A percentile compares a stretch with the other conserved stretches of the same genome.
Evolutionary conservation across 2,329 filamentous ascomycete genomes (phyloP).

Genomic region (Epichloe bromicola): DNA sequence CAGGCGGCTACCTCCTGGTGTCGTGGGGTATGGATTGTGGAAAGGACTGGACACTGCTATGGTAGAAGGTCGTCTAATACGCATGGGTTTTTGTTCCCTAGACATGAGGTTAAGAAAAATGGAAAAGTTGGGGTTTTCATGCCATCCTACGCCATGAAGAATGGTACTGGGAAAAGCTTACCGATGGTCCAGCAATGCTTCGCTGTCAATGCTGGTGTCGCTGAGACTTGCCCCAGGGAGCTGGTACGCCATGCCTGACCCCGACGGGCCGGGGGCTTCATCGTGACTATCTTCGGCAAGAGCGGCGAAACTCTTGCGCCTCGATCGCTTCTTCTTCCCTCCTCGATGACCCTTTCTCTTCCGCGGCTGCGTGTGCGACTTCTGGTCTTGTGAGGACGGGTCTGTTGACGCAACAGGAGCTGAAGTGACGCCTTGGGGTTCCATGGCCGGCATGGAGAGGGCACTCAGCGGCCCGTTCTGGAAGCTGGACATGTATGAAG

Average conservation of each 20-base stretch:
- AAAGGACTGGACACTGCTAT: constrained; percentile 23
- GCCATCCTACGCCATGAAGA: background rate
- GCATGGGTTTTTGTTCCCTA: constrained; percentile 48
- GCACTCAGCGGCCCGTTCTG: constrained; percentile 16
- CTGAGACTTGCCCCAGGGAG: constrained; percentile 50
- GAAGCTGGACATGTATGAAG: constrained; percentile 18
- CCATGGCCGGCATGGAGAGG: constrained; percentile 5
- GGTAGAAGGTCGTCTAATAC: constrained; percentile 48
- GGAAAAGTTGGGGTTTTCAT: background rate
- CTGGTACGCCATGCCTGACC: constrained; percentile 38
- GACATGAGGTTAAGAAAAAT: background rate
- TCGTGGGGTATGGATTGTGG: constrained; percentile 19
- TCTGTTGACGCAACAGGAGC: constrained; percentile 5
- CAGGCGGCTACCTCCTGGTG: constrained; percentile 20
- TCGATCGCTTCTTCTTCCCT: constrained; percentile 63
- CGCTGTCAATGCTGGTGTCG: constrained; percentile 78
- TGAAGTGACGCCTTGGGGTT: constrained; percentile 4
- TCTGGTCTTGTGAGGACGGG: constrained; percentile 5
- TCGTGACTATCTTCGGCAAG: constrained; percentile 41
- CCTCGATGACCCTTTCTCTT: constrained; percentile 61
- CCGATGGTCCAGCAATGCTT: constrained; percentile 79
- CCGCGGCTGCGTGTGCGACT: constrained; percentile 24
- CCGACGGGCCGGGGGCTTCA: constrained; percentile 20
- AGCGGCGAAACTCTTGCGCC: constrained; percentile 69
- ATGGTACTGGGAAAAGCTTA: constrained; percentile 19